Evolutionary conservation across 75 land plant genomes (phyloP).

Genomic region (Cryptomeria japonica): DNA sequence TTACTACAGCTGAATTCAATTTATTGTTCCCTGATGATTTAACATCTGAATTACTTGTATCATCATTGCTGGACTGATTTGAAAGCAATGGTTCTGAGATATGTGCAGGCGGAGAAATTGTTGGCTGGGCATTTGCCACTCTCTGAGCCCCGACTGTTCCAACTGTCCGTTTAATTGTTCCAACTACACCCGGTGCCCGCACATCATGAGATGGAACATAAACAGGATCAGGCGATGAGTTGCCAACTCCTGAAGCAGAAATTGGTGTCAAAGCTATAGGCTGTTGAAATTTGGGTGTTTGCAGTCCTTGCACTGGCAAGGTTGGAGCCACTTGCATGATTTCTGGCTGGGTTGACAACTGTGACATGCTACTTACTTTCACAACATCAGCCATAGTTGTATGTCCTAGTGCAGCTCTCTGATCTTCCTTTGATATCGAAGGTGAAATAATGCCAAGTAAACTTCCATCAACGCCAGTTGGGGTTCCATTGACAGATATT

Average conservation of each 20-base stretch:
- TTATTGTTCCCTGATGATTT: slow-evolving; percentile 17
- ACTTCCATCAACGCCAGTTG: neutral
- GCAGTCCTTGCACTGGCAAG: neutral
- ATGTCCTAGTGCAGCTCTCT: neutral
- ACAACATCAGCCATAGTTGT: slow-evolving; percentile 7
- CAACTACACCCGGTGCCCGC: slow-evolving; percentile 33
- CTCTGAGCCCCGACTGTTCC: slow-evolving; percentile 60
- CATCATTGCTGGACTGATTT: neutral
- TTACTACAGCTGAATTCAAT: slow-evolving; percentile 4
- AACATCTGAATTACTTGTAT: slow-evolving; percentile 9
- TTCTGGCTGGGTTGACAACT: slow-evolving; percentile 5
- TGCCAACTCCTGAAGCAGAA: slow-evolving; percentile 52
- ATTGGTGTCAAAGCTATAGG: slow-evolving; percentile 16
- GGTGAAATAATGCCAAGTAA: neutral
- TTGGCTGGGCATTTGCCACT: slow-evolving; percentile 19
- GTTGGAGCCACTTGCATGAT: neutral
- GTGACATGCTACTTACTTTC: neutral
- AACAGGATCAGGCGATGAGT: slow-evolving; percentile 67
- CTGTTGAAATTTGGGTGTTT: slow-evolving; percentile 8
- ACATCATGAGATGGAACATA: slow-evolving; percentile 66
- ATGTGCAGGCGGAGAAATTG: slow-evolving; percentile 14
- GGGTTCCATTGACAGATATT: slow-evolving; percentile 1
- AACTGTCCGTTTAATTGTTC: slow-evolving; percentile 58
- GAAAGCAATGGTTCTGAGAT: slow-evolving; percentile 7
- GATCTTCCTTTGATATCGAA: neutral